phyloP scores from a whole-genome alignment of 2,329 filamentous ascomycete genomes.

The Neoascochyta sp. region DNA sequence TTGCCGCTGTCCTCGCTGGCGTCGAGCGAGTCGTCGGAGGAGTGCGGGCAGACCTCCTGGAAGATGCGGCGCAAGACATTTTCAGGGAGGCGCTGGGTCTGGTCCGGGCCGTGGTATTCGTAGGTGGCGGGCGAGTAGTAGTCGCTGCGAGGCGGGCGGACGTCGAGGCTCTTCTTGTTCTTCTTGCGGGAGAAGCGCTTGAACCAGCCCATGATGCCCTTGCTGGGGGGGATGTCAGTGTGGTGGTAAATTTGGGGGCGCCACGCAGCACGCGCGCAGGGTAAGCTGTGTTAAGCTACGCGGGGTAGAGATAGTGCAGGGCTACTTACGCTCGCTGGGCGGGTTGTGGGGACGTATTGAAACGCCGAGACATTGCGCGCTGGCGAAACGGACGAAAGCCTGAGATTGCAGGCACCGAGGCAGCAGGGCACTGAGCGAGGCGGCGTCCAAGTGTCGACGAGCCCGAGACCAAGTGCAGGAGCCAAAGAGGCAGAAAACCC shows the following conservation, averaged over 20 bases:
- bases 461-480: no score
- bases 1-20: slow-evolving; percentile 75
- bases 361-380: slow-evolving; percentile 12
- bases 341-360: slow-evolving; percentile 8
- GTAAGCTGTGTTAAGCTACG: slow-evolving; percentile 9
- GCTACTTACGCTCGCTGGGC: slow-evolving; percentile 9
- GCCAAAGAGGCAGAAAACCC: no score
- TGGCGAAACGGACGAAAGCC: no score
- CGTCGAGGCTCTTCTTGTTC: slow-evolving; percentile 37
- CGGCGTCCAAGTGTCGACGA: no score
- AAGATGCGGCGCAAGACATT: slow-evolving; percentile 76
- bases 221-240: slow-evolving; percentile 17
- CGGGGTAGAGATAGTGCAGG: slow-evolving; percentile 11
- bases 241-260: slow-evolving; percentile 8
- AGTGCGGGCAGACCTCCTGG: slow-evolving; percentile 76
- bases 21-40: slow-evolving; percentile 65
- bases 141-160: slow-evolving; percentile 26
- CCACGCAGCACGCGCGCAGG: slow-evolving; percentile 15
- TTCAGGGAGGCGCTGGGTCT: slow-evolving; percentile 55
- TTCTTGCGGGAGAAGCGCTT: slow-evolving; percentile 47
- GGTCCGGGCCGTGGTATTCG: slow-evolving; percentile 41
- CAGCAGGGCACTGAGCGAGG: no score
- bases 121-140: slow-evolving; percentile 23
- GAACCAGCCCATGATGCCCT: slow-evolving; percentile 48
- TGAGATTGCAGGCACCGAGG: no score